Base-by-base conservation (phyloP, 2,329 filamentous ascomycete genomes). In the Cyphellophora europaea region DNA sequence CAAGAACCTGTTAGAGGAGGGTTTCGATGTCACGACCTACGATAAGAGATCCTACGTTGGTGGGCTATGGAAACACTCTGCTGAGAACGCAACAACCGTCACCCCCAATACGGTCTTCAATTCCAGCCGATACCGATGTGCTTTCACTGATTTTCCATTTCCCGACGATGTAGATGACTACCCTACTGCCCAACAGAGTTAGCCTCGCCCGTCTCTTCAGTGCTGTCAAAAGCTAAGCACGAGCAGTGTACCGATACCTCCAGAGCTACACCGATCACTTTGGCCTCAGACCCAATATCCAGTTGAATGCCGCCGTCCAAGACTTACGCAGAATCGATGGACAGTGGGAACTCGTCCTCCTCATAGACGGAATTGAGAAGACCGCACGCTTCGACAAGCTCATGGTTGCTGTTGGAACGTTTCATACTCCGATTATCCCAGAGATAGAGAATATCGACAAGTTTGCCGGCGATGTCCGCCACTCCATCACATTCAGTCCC, bases 1-100 rank as follows among this genome's bases (percentile, higher is more conserved):
- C 21, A 66, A 67, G 46, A 59, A 55, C 3, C 48, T 67, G 6
- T 53, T 53, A 8, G 62, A 65, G 36, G 62, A 63, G 49, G 63
- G 62, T 2, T 66, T 66, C 41, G 47, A 54, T n/a, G 61, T 56
- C 3, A 61, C 56, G 1, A 47, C 53, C 1, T 65, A 55, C 33
- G 62, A 67, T 47, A 51, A 57, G 13, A 48, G 60, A n/a, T 42
- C 43, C 8, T 52, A 55, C 27, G 58, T 65, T 11, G 63, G 63
- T n/a, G 63, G 62, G 0, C 49, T 67, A 3, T 67, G 63, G 64
- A 56, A 58, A 3, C 63, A 59, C 38, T 56, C 57, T 2, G 50
- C 58, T 0, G 57, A 66, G 32, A 25, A 28, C 6, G 45, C 51
- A 8, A 40, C 41, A 2, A 52, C 54, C 36, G 61, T 58, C 2